Evolutionary conservation across 2,329 filamentous ascomycete species (phyloP).

Genomic region (Madurella mycetomatis): DNA sequence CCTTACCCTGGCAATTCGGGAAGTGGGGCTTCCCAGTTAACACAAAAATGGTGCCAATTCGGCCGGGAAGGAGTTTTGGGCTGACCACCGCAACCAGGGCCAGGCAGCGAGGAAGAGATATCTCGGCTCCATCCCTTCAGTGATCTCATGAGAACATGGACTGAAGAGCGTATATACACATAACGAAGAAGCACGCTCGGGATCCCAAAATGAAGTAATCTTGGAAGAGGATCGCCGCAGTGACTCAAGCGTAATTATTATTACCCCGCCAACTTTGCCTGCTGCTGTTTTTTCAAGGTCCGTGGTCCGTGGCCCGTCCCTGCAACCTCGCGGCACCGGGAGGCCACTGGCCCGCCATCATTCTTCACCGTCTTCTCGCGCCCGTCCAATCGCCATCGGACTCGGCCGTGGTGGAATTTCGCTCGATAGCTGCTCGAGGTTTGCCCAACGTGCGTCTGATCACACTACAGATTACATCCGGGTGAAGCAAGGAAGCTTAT

Average conservation of each 20-base stretch:
- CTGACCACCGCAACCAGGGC: no score
- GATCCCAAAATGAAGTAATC: background rate
- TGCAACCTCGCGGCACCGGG: slow-evolving; percentile 8
- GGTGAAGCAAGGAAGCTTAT: background rate
- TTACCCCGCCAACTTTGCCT: background rate
- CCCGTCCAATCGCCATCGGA: slow-evolving; percentile 14
- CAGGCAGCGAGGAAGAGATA: no score
- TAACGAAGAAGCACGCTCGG: background rate
- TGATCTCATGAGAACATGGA: no score
- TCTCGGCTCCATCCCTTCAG: no score
- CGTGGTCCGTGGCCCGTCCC: slow-evolving; percentile 1
- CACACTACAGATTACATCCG: no score
- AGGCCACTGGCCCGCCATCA: slow-evolving; percentile 8
- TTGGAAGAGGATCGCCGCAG: background rate
- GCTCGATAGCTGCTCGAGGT: background rate
- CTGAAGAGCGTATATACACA: background rate
- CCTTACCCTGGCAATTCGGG: no score
- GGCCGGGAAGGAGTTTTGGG: no score
- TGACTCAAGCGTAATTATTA: background rate
- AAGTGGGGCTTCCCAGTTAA: no score
- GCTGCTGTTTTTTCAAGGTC: background rate
- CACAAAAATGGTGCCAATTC: no score
- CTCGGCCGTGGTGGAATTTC: background rate
- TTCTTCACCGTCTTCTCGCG: slow-evolving; percentile 6
- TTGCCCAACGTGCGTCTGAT: no score